These are phyloP conservation scores for Naganishia kalamii DNA, from an alignment of 768 basidiomycete species.

Conservation along the genomic window DNA sequence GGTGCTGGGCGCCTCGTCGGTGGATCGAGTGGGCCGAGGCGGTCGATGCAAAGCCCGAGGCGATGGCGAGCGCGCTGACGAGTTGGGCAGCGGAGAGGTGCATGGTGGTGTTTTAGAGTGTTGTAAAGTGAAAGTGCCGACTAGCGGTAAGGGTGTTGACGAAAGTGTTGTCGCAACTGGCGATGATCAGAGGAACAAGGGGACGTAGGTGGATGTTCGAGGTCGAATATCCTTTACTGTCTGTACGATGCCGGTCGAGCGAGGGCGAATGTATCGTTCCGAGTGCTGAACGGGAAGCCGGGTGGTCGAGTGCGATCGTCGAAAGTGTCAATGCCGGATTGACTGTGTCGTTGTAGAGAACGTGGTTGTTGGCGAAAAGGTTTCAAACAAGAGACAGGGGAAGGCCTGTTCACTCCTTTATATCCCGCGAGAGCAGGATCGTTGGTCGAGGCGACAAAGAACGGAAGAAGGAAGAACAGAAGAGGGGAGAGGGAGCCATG, in stretches of 20 bases:
- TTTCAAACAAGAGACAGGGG: not conserved
- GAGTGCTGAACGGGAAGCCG: not conserved
- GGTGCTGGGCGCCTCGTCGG: constrained; percentile 13
- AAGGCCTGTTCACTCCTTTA: not conserved
- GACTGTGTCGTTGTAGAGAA: not conserved
- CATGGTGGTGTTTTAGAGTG: not conserved
- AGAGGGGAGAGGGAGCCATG: not conserved
- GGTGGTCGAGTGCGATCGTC: not conserved
- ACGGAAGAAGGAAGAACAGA: not conserved
- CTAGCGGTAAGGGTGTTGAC: not conserved
- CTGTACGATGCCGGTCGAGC: not conserved
- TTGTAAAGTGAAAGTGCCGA: not conserved
- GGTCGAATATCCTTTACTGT: not conserved
- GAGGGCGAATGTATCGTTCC: not conserved
- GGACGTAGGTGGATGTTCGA: not conserved
- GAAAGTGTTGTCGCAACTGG: not conserved
- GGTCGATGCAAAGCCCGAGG: not conserved
- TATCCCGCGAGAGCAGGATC: not conserved
- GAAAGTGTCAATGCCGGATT: constrained; percentile 11
- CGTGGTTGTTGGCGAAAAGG: not conserved
- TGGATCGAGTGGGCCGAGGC: constrained; percentile 12
- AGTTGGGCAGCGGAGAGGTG: constrained; percentile 7
- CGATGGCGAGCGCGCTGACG: constrained; percentile 5
- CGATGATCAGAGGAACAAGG: not conserved
- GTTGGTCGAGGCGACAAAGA: not conserved